Conservation (phyloP, 139 green algal species). For the Mesostigma viride region DNA sequence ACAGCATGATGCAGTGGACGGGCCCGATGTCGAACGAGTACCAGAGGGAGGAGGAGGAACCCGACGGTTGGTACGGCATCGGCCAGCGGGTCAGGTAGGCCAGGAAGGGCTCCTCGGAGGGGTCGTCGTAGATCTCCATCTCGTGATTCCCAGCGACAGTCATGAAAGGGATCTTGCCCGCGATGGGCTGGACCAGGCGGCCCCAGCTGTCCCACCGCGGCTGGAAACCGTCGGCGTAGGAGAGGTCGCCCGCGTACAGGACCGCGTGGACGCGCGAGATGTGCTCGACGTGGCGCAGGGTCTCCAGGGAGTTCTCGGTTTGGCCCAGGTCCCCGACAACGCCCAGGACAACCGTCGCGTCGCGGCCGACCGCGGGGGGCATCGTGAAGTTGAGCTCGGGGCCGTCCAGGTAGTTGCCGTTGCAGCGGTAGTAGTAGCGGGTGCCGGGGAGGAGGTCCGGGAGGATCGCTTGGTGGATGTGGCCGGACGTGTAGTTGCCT, state of each 20-base stretch:
- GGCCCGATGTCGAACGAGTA: constrained; percentile 50
- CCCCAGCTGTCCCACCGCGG: constrained; percentile 65
- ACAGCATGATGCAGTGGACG: constrained; percentile 55
- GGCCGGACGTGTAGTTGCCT: constrained; percentile 30
- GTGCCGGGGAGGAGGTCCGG: constrained; percentile 15
- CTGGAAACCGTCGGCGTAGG: constrained; percentile 69
- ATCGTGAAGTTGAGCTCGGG: constrained; percentile 34
- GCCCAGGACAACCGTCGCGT: constrained; percentile 22
- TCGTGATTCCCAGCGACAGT: constrained; percentile 65
- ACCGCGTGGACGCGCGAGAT: constrained; percentile 28
- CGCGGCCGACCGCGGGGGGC: constrained; percentile 6
- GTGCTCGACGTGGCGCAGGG: constrained; percentile 45
- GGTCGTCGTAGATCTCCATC: constrained; percentile 26
- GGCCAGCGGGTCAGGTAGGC: constrained; percentile 30
- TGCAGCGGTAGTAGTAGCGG: constrained; percentile 41
- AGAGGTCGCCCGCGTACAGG: constrained; percentile 61
- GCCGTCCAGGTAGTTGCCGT: constrained; percentile 14
- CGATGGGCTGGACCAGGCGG: constrained; percentile 43
- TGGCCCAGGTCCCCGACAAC: constrained; percentile 65
- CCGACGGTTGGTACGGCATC: constrained; percentile 30
- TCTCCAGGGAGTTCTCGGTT: constrained; percentile 53
- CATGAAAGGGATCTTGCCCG: constrained; percentile 40
- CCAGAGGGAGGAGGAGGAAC: constrained; percentile 41
- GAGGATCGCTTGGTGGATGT: constrained; percentile 37
- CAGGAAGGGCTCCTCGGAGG: constrained; percentile 10